phyloP scores from a whole-genome alignment of 106 monocot species.

The Phalaenopsis aphrodite region DNA sequence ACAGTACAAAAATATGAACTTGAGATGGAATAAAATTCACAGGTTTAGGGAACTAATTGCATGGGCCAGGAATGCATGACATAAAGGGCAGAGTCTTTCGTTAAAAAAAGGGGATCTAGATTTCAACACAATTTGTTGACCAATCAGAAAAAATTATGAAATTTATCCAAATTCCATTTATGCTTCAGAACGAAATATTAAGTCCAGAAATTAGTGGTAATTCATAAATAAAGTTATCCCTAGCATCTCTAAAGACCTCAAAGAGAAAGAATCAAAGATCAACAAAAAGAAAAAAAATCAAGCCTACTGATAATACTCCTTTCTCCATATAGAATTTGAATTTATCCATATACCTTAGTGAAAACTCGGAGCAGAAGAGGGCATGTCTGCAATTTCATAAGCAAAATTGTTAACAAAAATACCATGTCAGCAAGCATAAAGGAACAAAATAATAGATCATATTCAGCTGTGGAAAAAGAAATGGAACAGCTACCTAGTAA shows the following conservation, averaged over 20 bases:
- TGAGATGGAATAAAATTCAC: neutral
- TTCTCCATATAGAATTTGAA: neutral
- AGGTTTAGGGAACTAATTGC: neutral
- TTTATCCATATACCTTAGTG: conserved; percentile 50
- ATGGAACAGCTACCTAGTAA: neutral
- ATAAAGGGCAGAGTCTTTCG: neutral
- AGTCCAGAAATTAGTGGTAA: neutral
- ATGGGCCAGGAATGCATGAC: neutral
- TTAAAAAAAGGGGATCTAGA: neutral
- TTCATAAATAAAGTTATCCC: neutral
- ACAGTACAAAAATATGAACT: neutral
- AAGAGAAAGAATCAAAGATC: neutral
- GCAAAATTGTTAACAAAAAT: neutral
- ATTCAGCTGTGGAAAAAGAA: neutral
- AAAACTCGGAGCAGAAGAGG: conserved; percentile 69
- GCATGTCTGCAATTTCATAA: conserved; percentile 44
- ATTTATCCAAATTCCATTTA: neutral
- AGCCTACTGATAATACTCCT: neutral
- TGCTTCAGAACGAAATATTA: neutral
- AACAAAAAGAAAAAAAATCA: neutral
- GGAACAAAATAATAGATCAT: neutral
- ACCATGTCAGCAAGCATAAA: neutral
- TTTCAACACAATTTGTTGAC: neutral
- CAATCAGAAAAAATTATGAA: neutral
- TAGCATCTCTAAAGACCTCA: neutral